Evolutionary conservation across 2,329 filamentous ascomycete species (phyloP).

Genomic region (Paraconiothyrium brasiliense): DNA sequence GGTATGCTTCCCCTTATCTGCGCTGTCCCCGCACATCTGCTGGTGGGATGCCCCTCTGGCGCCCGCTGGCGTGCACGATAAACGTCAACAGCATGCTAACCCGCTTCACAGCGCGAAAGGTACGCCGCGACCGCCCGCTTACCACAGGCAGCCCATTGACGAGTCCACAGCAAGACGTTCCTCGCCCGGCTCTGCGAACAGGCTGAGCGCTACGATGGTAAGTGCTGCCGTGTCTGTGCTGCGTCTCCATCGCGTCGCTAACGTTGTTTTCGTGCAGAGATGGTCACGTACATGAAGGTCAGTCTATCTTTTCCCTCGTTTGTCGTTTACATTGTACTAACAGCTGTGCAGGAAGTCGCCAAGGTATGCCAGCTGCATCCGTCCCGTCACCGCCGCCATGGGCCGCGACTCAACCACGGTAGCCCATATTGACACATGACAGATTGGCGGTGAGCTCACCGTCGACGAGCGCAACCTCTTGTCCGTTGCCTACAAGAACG

Average conservation of each 20-base stretch:
- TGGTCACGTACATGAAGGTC: conserved; percentile 99
- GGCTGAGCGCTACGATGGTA: conserved; percentile 99
- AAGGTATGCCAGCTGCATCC: conserved; percentile 67
- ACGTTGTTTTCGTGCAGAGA: conserved; percentile 67
- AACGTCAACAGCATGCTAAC: conserved; percentile 49
- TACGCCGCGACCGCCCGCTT: conserved; percentile 38
- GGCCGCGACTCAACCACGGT: conserved; percentile 8
- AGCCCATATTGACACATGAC: conserved; percentile 30
- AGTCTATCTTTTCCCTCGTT: conserved; percentile 41
- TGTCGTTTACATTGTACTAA: conserved; percentile 41
- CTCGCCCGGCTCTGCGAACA: conserved; percentile 99
- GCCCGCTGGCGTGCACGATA: conserved; percentile 41
- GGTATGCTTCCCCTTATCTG: conserved; percentile 60
- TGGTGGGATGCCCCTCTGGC: conserved; percentile 54
- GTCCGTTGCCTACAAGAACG: conserved; percentile 99
- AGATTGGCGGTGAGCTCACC: conserved; percentile 73
- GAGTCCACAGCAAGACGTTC: conserved; percentile 79
- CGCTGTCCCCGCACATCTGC: conserved; percentile 44
- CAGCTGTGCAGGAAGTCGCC: conserved; percentile 79
- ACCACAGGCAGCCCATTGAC: conserved; percentile 37
- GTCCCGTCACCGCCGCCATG: conserved; percentile 31
- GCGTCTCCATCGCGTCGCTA: conserved; percentile 38
- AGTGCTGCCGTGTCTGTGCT: conserved; percentile 46
- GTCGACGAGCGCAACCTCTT: conserved; percentile 87
- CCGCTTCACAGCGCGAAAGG: conserved; percentile 58